These are phyloP conservation scores for Neodidymelliopsis sp. DNA, from an alignment of 2,329 filamentous ascomycete genomes.

Conservation along the genomic window DNA sequence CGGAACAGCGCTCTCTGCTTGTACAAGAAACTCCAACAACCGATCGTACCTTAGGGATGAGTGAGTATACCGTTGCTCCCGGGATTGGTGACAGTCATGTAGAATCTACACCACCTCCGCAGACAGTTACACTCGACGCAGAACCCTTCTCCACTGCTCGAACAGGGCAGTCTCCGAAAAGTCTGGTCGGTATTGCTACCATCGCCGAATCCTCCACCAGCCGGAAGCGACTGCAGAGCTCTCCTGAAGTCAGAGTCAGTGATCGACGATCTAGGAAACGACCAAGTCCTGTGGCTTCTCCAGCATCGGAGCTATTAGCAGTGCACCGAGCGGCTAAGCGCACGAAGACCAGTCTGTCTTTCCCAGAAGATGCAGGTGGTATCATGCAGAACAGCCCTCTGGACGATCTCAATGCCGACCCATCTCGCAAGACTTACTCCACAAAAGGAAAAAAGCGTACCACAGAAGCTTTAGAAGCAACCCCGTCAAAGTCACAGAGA, in stretches of 20 bases:
- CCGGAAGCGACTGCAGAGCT: conserved; percentile 1
- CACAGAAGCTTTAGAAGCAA: conserved; percentile 8
- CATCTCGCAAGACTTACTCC: conserved; percentile 1
- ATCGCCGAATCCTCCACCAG: neutral
- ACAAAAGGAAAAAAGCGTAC: conserved; percentile 23
- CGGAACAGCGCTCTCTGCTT: conserved; percentile 34
- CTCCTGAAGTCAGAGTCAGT: conserved; percentile 8
- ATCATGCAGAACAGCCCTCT: conserved; percentile 20
- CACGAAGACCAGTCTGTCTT: conserved; percentile 13
- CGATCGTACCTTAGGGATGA: conserved; percentile 19
- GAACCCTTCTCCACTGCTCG: conserved; percentile 27
- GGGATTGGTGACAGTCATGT: neutral
- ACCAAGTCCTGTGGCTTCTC: conserved; percentile 7
- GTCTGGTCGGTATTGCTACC: neutral
- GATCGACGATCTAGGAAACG: conserved; percentile 27
- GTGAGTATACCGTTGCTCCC: neutral
- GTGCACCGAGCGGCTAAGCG: conserved; percentile 26
- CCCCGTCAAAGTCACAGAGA: conserved; percentile 27
- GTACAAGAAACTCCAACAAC: conserved; percentile 45
- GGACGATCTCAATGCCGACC: conserved; percentile 16
- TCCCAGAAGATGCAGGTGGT: conserved; percentile 6
- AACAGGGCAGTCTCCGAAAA: conserved; percentile 22
- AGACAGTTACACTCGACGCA: neutral
- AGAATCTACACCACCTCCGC: neutral
- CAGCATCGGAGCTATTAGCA: neutral